Evolutionary conservation across 1,139 yeast species (phyloP), one percentile per base, ranked within the genome.

Genomic region (Arxiozyma telluris): DNA sequence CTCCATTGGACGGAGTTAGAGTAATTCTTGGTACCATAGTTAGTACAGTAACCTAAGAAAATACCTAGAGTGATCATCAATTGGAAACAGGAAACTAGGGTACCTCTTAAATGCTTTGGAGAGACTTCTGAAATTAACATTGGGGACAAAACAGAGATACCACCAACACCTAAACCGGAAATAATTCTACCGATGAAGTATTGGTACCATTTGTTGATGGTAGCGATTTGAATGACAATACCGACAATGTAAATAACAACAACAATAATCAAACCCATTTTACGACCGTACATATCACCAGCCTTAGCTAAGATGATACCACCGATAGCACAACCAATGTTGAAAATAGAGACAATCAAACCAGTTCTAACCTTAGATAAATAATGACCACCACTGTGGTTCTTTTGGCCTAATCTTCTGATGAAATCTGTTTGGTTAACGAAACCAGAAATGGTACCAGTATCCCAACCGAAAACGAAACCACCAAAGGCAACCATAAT

Each of bases 61-160:
- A 82, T 77, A 69, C 83, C 83, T 54, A 77, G 69, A 50, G 87
- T 82, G 59, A 82, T 80, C 73, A 82, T 82, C 70, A 81, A 74
- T 71, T 82, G 87, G 69, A 80, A 82, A 60, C 78, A 74, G 38
- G 84, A 77, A 54, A 82, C 84, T 57, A 82, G 72, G 49, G 84
- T 77, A 72, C 86, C 87, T 79, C 87, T 80, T 58, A 81, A 75
- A 70, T 81, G 80, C 64, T 79, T 81, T 62, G 88, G 87, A 60
- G 84, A 71, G 57, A 83, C 75, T 70, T 82, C 87, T 47, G 85
- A 78, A 64, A 81, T 82, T 70, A 80, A 81, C 71, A 81, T 75
- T 56, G 87, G 87, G 59, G 79, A 76, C 46, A 80, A 74, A 51
- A 83, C 83, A 54, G 85, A 75, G 61, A 81, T 76, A 58, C 82